A percentile compares a stretch with the other conserved stretches of the same genome.
Evolutionary conservation across 2,329 filamentous ascomycete species (phyloP).

Genomic region (Pseudogymnoascus sp.): DNA sequence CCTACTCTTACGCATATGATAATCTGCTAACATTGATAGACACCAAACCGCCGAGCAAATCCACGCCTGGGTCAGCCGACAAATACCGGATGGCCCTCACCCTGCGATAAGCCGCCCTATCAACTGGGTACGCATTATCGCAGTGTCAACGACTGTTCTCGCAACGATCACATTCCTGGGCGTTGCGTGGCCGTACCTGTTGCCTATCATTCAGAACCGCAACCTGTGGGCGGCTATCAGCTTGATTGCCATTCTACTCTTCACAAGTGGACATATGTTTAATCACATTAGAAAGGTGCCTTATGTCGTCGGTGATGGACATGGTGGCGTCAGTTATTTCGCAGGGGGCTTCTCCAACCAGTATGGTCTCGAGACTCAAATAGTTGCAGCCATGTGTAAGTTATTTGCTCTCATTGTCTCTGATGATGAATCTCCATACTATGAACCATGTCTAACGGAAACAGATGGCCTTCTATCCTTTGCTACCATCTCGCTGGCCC

Average conservation of each 20-base stretch:
- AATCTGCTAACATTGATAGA: slow-evolving; percentile 36
- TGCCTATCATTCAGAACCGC: slow-evolving; percentile 79
- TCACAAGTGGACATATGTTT: slow-evolving; percentile 98
- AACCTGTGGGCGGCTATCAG: slow-evolving; percentile 91
- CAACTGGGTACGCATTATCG: slow-evolving; percentile 73
- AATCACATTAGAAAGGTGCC: slow-evolving; percentile 96
- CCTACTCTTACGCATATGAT: slow-evolving; percentile 1
- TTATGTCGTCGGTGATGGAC: slow-evolving; percentile 79
- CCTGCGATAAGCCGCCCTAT: slow-evolving; percentile 75
- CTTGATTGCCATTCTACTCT: slow-evolving; percentile 81
- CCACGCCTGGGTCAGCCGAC: slow-evolving; percentile 69
- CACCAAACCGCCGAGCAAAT: slow-evolving; percentile 69
- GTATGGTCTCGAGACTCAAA: slow-evolving; percentile 90
- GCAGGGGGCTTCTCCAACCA: slow-evolving; percentile 89
- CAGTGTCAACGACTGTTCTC: slow-evolving; percentile 59
- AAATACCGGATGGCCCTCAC: slow-evolving; percentile 71
- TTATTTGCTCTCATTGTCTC: slow-evolving; percentile 20
- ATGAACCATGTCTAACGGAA: slow-evolving; percentile 10
- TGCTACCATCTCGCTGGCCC: slow-evolving; percentile 78
- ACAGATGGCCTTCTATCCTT: slow-evolving; percentile 76
- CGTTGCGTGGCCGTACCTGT: slow-evolving; percentile 68
- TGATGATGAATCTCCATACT: not conserved
- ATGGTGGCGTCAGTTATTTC: slow-evolving; percentile 83
- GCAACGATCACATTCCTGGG: slow-evolving; percentile 61
- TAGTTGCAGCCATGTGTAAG: slow-evolving; percentile 89